Percentiles rank a stretch among this genome's conserved stretches.
Conservation (phyloP, 1,284 basidiomycete species). For the Vanrija sp. region DNA sequence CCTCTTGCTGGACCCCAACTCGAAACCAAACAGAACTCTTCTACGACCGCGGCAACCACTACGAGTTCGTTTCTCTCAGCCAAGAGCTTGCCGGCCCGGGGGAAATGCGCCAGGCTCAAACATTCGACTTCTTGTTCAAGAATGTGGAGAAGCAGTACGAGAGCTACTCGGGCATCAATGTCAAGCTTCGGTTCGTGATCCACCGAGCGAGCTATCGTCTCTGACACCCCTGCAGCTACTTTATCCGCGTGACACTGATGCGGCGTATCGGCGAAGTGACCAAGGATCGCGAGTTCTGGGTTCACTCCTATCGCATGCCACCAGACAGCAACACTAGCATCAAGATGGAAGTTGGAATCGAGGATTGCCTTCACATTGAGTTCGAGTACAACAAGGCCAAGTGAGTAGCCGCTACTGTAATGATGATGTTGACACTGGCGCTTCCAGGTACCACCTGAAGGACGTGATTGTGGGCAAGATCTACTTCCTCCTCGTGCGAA, state of each 20-base stretch:
- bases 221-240: constrained; percentile 63
- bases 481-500: constrained; percentile 95
- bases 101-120: constrained; percentile 90
- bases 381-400: constrained; percentile 99
- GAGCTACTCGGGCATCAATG: constrained; percentile 96
- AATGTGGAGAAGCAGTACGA: constrained; percentile 99
- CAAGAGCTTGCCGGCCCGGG: constrained; percentile 92
- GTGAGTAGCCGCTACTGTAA: constrained; percentile 55
- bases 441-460: constrained; percentile 85
- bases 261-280: constrained; percentile 85
- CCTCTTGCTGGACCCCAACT: too few species aligned
- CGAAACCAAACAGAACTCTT: constrained; percentile 67
- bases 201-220: not conserved
- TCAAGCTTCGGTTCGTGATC: constrained; percentile 75
- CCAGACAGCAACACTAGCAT: constrained; percentile 96
- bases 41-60: constrained; percentile 80
- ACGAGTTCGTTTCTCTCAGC: constrained; percentile 92
- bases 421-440: not conserved
- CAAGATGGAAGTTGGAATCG: constrained; percentile 99
- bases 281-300: constrained; percentile 94
- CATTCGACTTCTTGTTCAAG: constrained; percentile 95
- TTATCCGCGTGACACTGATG: constrained; percentile 85
- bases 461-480: constrained; percentile 99
- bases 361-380: constrained; percentile 97
- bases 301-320: constrained; percentile 97